Conservation (phyloP, 1,284 basidiomycete species). For the Boletellus deceptivus region DNA sequence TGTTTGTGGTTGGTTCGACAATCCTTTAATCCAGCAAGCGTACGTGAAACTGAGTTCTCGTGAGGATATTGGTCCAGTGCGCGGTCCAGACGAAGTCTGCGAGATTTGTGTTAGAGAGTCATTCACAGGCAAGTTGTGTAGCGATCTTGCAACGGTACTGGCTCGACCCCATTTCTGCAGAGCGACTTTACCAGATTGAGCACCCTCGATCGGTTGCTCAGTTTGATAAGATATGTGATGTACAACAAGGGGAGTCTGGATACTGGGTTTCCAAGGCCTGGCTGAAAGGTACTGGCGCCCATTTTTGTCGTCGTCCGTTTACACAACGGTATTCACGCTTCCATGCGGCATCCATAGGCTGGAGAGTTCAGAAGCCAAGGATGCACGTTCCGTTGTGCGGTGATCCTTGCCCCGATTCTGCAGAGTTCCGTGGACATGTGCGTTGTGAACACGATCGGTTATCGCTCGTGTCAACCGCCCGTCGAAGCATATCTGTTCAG, state of each 20-base stretch:
- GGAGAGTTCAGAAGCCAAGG: slow-evolving; percentile 65
- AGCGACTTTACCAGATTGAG: slow-evolving; percentile 61
- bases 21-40: slow-evolving; percentile 39
- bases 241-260: slow-evolving; percentile 43
- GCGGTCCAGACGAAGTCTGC: slow-evolving; percentile 58
- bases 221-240: slow-evolving; percentile 52
- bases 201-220: slow-evolving; percentile 59
- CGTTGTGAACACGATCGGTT: slow-evolving; percentile 66
- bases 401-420: slow-evolving; percentile 66
- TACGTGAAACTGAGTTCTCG: slow-evolving; percentile 44
- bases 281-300: slow-evolving; percentile 57
- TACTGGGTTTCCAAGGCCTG: slow-evolving; percentile 77
- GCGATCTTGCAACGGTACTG: neutral
- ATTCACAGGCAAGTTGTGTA: slow-evolving; percentile 53
- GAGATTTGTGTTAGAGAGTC: slow-evolving; percentile 51
- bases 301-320: slow-evolving; percentile 8
- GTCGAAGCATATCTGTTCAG: slow-evolving; percentile 59
- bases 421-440: slow-evolving; percentile 56
- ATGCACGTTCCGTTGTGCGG: slow-evolving; percentile 58
- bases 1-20: neutral
- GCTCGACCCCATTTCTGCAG: slow-evolving; percentile 37
- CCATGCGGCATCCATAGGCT: slow-evolving; percentile 48
- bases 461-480: slow-evolving; percentile 49
- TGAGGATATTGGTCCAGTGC: slow-evolving; percentile 46
- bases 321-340: slow-evolving; percentile 4